Evolutionary conservation across 2,329 filamentous ascomycete genomes (phyloP).

Genomic region (Trematosphaeria pertusa): DNA sequence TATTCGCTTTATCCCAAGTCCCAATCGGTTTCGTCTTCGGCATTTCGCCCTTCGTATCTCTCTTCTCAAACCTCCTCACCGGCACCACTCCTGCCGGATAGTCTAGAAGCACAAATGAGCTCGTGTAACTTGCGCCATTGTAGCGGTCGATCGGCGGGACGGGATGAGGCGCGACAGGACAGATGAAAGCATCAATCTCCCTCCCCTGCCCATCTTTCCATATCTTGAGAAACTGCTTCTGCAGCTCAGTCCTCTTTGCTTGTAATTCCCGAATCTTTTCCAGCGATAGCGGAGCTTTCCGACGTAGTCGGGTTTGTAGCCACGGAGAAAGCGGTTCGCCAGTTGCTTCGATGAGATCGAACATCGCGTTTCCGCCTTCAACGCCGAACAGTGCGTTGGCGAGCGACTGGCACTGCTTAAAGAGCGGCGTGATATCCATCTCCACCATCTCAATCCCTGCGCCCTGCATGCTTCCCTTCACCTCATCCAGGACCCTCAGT

Average conservation of each 20-base stretch:
- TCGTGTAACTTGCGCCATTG: conserved; percentile 69
- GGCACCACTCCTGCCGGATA: conserved; percentile 66
- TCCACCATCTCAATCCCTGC: conserved; percentile 64
- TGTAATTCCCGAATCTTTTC: conserved; percentile 61
- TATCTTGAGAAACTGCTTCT: conserved; percentile 63
- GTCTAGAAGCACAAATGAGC: conserved; percentile 67
- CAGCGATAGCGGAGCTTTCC: conserved; percentile 56
- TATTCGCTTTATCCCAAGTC: conserved; percentile 67
- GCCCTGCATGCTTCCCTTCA: conserved; percentile 40
- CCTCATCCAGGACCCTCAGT: conserved; percentile 54
- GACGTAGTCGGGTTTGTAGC: conserved; percentile 60
- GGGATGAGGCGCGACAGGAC: conserved; percentile 69
- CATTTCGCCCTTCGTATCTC: conserved; percentile 60
- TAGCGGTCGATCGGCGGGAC: conserved; percentile 68
- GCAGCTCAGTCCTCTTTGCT: conserved; percentile 58
- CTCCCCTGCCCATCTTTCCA: conserved; percentile 57
- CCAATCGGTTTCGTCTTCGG: conserved; percentile 49
- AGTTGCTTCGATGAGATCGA: conserved; percentile 63
- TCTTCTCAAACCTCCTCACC: conserved; percentile 56
- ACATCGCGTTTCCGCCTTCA: conserved; percentile 63
- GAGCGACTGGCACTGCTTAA: conserved; percentile 63
- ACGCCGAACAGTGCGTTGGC: conserved; percentile 65
- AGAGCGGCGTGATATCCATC: conserved; percentile 59
- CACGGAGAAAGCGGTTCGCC: conserved; percentile 66
- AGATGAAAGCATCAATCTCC: conserved; percentile 67